Base-by-base conservation (phyloP, 2,329 filamentous ascomycete genomes). In the Hymenoscyphus linearis region DNA sequence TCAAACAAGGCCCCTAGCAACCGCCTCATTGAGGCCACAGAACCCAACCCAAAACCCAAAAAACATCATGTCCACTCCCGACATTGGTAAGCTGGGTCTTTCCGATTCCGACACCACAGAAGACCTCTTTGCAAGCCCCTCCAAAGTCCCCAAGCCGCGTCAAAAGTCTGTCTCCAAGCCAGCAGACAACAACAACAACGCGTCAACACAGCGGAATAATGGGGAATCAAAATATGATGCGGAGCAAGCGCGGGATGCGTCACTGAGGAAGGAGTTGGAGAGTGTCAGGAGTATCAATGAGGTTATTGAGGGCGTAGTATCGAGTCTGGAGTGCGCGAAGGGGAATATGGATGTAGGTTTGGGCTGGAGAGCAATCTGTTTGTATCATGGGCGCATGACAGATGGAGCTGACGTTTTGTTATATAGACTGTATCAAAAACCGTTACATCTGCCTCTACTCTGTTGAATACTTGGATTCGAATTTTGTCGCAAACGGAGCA, bases 401-500 rank as follows among this genome's bases (percentile, higher is more conserved):
- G 40, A 22, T 25, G 3, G 31, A 44, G 58, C 64, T 62, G 54
- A 66, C 44, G 55, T 62, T 31, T 18, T 25, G 57, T 54, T 68
- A 67, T 60, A 22, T 55, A 90, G 89, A 96, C 89, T 26, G 93
- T 98, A 37, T 89, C 89, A 59, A 83, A 84, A 64, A 97, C 95
- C 2, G 92, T 98, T 50, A 83, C 84, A 67, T 93, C 93, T 60
- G 92, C 95, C 3, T 96, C 93, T 14, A 90, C 89, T 1, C 83
- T 99, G 14, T 85, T 99, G 35, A 92, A 96, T 70, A 96, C 93
- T 16, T 99, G 93, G 93, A 96, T 92, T 9, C 87, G 92, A 58
- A 97, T 99, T 67, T 84, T 99, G 13, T 95, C 91, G 6, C 95
- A 99, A 75, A 97, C 95, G 4, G 95, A 99, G 76, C 95, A 99